Percentiles rank a stretch among this genome's conserved stretches.
phyloP scores from a whole-genome alignment of 192 early-diverging fungal species.

The Obelidium mucronatum region DNA sequence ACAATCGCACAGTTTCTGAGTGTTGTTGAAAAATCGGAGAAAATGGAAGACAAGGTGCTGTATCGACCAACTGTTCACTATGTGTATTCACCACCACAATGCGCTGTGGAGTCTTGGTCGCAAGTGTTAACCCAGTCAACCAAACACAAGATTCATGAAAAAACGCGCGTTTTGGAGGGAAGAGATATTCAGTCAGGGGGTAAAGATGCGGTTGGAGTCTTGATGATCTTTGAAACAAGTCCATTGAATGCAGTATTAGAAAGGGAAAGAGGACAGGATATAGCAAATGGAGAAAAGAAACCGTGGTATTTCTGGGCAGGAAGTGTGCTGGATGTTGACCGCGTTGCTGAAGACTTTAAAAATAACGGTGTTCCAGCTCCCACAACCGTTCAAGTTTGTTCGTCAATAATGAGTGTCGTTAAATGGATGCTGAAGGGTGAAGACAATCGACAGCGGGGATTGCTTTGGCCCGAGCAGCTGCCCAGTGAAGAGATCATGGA shows the following conservation, averaged over 20 bases:
- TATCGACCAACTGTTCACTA: background rate
- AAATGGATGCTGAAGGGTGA: background rate
- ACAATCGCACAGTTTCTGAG: background rate
- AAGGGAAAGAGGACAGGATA: too few relatives aligned
- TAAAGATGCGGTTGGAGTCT: background rate
- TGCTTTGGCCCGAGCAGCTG: background rate
- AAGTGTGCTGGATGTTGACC: background rate
- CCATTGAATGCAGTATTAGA: background rate
- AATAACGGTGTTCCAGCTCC: background rate
- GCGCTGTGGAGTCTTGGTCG: background rate
- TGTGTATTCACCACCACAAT: background rate
- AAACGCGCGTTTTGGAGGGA: background rate
- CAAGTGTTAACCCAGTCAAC: background rate
- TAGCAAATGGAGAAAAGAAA: background rate
- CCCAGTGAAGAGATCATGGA: background rate
- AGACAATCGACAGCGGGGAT: background rate
- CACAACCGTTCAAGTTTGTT: background rate
- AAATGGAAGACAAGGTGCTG: background rate
- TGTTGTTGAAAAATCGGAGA: too few relatives aligned
- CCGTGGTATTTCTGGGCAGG: background rate
- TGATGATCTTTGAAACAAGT: background rate
- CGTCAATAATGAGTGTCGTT: background rate
- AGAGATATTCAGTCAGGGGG: background rate
- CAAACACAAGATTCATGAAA: background rate
- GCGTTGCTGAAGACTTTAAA: background rate